A percentile compares a stretch with the other conserved stretches of the same genome.
phyloP scores from a whole-genome alignment of 441 rosid genomes.

The Jatropha multifida region DNA sequence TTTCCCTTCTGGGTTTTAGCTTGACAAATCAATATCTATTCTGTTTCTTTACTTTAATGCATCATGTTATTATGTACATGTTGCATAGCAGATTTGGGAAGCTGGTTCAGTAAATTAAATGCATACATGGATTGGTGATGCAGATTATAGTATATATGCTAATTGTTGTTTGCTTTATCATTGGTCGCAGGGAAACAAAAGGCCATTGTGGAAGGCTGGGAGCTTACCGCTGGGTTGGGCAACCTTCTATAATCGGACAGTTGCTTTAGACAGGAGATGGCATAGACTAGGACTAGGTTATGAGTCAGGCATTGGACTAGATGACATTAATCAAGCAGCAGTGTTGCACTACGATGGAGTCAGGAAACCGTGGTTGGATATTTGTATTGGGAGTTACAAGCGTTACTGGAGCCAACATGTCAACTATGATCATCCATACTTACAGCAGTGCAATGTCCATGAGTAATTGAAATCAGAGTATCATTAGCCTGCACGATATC shows the following conservation, averaged over 20 bases:
- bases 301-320: slow-evolving; percentile 40
- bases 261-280: slow-evolving; percentile 72
- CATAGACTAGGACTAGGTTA: slow-evolving; percentile 73
- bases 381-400: slow-evolving; percentile 54
- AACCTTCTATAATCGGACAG: slow-evolving; percentile 53
- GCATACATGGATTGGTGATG: neutral
- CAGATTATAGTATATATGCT: neutral
- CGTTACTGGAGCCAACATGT: slow-evolving; percentile 71
- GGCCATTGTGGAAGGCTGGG: slow-evolving; percentile 69
- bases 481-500: slow-evolving; percentile 10
- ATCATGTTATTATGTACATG: neutral
- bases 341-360: slow-evolving; percentile 85
- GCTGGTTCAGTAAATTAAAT: neutral
- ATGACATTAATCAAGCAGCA: slow-evolving; percentile 57
- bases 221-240: slow-evolving; percentile 83
- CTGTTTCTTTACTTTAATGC: neutral
- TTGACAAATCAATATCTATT: neutral
- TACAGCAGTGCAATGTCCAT: slow-evolving; percentile 86
- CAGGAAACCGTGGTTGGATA: slow-evolving; percentile 91
- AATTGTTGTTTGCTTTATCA: slow-evolving; percentile 17
- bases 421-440: slow-evolving; percentile 50
- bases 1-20: neutral
- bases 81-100: neutral
- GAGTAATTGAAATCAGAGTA: slow-evolving; percentile 32
- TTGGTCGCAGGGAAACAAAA: slow-evolving; percentile 58